Evolutionary conservation across 2,329 filamentous ascomycete genomes (phyloP), one percentile per base, ranked within the genome.

Genomic region (Penicillium frequentans): DNA sequence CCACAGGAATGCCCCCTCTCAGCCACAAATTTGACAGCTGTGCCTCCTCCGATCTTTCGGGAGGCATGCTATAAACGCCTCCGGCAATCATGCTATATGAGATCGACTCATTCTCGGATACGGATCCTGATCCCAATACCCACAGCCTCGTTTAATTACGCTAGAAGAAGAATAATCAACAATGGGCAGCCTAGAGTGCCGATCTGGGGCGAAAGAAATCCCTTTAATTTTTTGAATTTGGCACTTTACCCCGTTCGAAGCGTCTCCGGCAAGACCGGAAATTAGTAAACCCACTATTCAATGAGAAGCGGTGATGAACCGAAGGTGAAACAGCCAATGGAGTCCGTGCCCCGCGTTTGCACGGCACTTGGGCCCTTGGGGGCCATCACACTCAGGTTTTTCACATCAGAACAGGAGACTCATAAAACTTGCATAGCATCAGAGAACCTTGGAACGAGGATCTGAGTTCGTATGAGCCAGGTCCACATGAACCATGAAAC

Each of bases 281-380:
- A 66, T 66, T 64, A 42, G 37, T 43, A 44, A 13, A 16, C 10
- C 31, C 16, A 57, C 48, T 44, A 50, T 55, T 57, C 56, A 64
- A 60, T 61, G 49, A 59, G 56, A 56, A 54, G 50, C 47, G 54
- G 45, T 42, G 44, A 52, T 50, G 54, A 31, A 47, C 29, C 26
- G 52, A 56, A 39, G 62, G 49, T 65, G 63, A 65, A 65, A 65
- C 63, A 56, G 35, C 39, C 53, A 53, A 42, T 47, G 45, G 53
- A 49, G 63, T 63, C 63, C 58, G 63, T 64, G 62, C 60, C 60
- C 62, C 58, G 44, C 42, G 24, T 49, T 49, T 57, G 58, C 52
- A 37, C 54, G 54, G 52, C 54, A 54, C 50, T 27, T 58, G 19
- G 48, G 19, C 19, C 23, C 33, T 35, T 49, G 43, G 49, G 54